Evolutionary conservation across 1,139 yeast species (phyloP).

Genomic region (Pichia sp.): DNA sequence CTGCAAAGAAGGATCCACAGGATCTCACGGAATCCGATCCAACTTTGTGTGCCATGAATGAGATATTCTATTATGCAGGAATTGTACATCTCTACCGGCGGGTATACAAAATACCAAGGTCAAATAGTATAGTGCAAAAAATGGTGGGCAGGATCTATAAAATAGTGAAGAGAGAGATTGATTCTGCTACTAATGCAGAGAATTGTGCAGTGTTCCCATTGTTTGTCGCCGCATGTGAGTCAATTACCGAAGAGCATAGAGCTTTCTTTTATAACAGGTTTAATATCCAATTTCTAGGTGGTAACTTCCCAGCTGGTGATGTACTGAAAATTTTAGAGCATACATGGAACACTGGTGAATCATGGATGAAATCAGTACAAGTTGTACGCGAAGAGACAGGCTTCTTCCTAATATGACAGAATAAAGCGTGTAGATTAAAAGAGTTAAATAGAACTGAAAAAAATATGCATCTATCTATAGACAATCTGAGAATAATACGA

Average conservation of each 20-base stretch:
- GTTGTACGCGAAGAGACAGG: conserved; percentile 6
- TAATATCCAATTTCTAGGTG: conserved; percentile 14
- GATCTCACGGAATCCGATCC: conserved; percentile 8
- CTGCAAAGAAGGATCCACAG: background rate
- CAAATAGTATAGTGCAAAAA: conserved; percentile 7
- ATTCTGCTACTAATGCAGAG: conserved; percentile 13
- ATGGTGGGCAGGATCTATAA: conserved; percentile 9
- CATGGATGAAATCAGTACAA: conserved; percentile 11
- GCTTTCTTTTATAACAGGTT: conserved; percentile 12
- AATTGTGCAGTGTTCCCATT: conserved; percentile 11
- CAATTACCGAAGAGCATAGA: conserved; percentile 7
- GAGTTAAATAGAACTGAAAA: background rate
- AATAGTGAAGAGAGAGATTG: conserved; percentile 8
- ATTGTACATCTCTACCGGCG: conserved; percentile 9
- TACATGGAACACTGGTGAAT: conserved; percentile 11
- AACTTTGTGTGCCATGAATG: conserved; percentile 7
- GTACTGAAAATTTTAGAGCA: conserved; percentile 11
- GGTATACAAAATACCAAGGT: conserved; percentile 10
- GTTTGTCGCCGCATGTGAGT: conserved; percentile 13
- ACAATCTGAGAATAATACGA: too few relatives aligned
- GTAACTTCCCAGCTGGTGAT: conserved; percentile 13
- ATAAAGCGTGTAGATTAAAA: background rate
- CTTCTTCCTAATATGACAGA: conserved; percentile 8
- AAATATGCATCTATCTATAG: background rate
- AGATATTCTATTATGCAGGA: conserved; percentile 9